These are phyloP conservation scores for Colletotrichum karsti DNA, from an alignment of 2,329 filamentous ascomycete species.

Conservation along the genomic window DNA sequence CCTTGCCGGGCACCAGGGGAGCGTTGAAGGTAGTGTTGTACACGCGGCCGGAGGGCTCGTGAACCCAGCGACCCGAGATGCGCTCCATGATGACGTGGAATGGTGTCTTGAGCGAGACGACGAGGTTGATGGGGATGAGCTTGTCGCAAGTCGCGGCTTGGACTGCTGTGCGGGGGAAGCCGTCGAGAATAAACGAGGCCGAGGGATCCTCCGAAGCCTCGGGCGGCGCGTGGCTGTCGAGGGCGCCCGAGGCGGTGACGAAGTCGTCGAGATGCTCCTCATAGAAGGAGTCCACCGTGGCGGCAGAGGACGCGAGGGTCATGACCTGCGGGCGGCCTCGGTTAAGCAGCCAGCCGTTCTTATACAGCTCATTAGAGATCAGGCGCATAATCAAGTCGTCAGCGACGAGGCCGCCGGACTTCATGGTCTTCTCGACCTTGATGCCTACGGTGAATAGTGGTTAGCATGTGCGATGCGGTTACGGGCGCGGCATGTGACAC, in stretches of 20 bases:
- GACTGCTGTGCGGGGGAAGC: conserved; percentile 87
- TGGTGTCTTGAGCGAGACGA: conserved; percentile 86
- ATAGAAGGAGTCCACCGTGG: conserved; percentile 45
- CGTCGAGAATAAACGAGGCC: conserved; percentile 94
- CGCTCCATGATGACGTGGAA: conserved; percentile 87
- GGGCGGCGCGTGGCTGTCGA: conserved; percentile 46
- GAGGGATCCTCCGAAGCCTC: conserved; percentile 72
- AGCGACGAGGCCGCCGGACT: conserved; percentile 86
- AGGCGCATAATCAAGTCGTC: conserved; percentile 92
- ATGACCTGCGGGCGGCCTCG: conserved; percentile 56
- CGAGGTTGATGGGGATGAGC: conserved; percentile 93
- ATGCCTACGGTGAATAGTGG: conserved; percentile 67
- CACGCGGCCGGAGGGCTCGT: conserved; percentile 87
- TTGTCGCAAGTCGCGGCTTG: conserved; percentile 83
- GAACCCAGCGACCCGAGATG: conserved; percentile 92
- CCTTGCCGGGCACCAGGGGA: conserved; percentile 80
- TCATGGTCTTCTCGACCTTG: conserved; percentile 90
- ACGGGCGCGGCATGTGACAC: conserved; percentile 32
- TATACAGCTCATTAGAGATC: conserved; percentile 88
- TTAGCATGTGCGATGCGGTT: neutral
- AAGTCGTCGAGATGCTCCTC: conserved; percentile 43
- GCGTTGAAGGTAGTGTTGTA: conserved; percentile 96
- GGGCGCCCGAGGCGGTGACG: conserved; percentile 49
- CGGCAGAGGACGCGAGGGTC: conserved; percentile 55
- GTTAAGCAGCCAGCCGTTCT: conserved; percentile 79